Percentiles rank a stretch among this genome's conserved stretches.
These are phyloP conservation scores for Waltiozyma solani DNA, from an alignment of 1,139 yeast genomes.

Conservation along the genomic window DNA sequence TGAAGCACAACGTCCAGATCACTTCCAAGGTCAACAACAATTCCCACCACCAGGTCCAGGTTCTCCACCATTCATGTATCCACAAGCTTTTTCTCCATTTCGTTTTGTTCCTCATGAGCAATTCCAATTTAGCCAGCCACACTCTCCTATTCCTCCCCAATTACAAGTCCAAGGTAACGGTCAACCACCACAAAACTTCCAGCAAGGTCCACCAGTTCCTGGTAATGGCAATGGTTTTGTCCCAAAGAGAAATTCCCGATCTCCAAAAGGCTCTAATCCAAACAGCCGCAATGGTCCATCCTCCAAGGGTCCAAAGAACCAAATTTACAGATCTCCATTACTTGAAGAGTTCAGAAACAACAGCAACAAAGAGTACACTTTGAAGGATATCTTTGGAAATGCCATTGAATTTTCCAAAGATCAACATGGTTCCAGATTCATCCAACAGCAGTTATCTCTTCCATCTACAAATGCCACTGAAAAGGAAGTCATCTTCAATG, in stretches of 20 bases:
- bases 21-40: constrained; percentile 2
- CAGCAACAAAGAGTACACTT: constrained; percentile 47
- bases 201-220: constrained; percentile 4
- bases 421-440: constrained; percentile 94
- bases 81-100: constrained; percentile 19
- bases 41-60: constrained; percentile 1
- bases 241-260: constrained; percentile 11
- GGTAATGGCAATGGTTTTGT: constrained; percentile 2
- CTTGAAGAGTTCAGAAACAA: constrained; percentile 80
- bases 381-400: constrained; percentile 76
- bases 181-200: background rate
- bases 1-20: constrained; percentile 13
- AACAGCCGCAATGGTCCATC: constrained; percentile 2
- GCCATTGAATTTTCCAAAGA: constrained; percentile 91
- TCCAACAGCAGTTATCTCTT: constrained; percentile 73
- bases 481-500: constrained; percentile 76
- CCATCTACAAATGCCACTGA: constrained; percentile 47
- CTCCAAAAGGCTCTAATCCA: constrained; percentile 16
- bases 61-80: constrained; percentile 16
- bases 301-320: constrained; percentile 17
- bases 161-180: background rate
- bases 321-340: constrained; percentile 65
- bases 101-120: constrained; percentile 16
- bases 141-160: constrained; percentile 1
- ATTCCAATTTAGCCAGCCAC: constrained; percentile 3